phyloP scores from a whole-genome alignment of 2,329 filamentous ascomycete species.

The Xylaria sp. region DNA sequence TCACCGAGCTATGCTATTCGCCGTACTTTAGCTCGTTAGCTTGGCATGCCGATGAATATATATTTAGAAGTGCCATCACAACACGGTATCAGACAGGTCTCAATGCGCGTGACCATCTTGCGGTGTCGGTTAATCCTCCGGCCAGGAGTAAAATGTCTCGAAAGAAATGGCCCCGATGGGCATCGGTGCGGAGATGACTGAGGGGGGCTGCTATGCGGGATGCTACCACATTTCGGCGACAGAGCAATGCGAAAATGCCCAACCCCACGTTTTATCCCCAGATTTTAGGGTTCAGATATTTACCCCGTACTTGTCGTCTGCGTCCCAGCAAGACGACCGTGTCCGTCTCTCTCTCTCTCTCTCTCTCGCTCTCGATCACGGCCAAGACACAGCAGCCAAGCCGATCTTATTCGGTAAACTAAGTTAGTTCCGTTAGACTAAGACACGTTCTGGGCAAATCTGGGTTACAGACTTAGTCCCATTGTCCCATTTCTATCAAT shows the following conservation, averaged over 20 bases:
- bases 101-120: constrained; percentile 23
- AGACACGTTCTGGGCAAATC: not conserved
- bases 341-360: not conserved
- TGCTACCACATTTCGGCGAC: constrained; percentile 22
- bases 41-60: constrained; percentile 6
- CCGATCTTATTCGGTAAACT: constrained; percentile 7
- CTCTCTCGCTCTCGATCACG: not conserved
- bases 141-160: constrained; percentile 17
- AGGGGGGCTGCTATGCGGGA: constrained; percentile 14
- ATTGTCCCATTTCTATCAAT: constrained; percentile 3
- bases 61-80: not conserved
- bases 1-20: not conserved
- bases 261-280: constrained; percentile 35
- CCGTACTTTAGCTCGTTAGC: constrained; percentile 8
- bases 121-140: not conserved
- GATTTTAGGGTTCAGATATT: constrained; percentile 25
- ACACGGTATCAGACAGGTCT: constrained; percentile 1
- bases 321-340: constrained; percentile 1
- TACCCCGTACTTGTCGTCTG: constrained; percentile 24
- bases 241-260: constrained; percentile 13
- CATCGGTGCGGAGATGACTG: constrained; percentile 25
- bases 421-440: not conserved
- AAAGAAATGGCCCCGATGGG: constrained; percentile 2
- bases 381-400: constrained; percentile 7
- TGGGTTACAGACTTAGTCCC: not conserved